Percentiles rank a stretch among this genome's conserved stretches.
These are phyloP conservation scores for Intubia oerlemansii DNA, from an alignment of 2,329 filamentous ascomycete genomes.

Conservation along the genomic window DNA sequence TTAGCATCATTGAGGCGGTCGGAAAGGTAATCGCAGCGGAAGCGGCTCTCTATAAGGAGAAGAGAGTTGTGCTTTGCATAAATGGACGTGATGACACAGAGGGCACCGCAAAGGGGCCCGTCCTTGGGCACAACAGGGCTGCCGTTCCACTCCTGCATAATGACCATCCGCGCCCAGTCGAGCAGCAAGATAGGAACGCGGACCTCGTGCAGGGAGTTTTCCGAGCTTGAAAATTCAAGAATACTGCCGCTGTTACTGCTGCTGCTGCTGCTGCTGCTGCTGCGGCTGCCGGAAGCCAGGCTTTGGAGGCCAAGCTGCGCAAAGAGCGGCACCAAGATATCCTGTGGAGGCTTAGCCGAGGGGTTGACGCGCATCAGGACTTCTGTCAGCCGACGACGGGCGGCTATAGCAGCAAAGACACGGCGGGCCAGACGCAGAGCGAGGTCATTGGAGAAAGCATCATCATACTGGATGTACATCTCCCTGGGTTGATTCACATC, in stretches of 20 bases:
- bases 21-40: constrained; percentile 54
- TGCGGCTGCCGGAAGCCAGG: too few relatives aligned
- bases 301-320: too few relatives aligned
- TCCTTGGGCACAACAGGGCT: constrained; percentile 46
- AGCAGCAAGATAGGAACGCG: constrained; percentile 34
- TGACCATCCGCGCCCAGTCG: constrained; percentile 53
- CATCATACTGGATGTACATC: constrained; percentile 38
- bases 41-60: constrained; percentile 22
- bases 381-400: too few relatives aligned
- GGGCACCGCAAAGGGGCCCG: constrained; percentile 52
- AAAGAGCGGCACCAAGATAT: constrained; percentile 26
- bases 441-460: constrained; percentile 38
- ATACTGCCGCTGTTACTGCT: too few relatives aligned
- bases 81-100: constrained; percentile 51
- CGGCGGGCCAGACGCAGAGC: constrained; percentile 35
- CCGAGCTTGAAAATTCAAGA: too few relatives aligned
- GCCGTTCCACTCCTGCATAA: constrained; percentile 67
- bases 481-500: constrained; percentile 23
- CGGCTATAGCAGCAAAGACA: constrained; percentile 33
- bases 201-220: constrained; percentile 32
- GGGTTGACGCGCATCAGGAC: too few relatives aligned
- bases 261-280: constrained; percentile 14
- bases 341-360: constrained; percentile 10
- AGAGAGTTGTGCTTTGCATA: too few relatives aligned
- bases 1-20: constrained; percentile 55